Conservation (phyloP, 345 rosid species). For the Populus nigra region DNA sequence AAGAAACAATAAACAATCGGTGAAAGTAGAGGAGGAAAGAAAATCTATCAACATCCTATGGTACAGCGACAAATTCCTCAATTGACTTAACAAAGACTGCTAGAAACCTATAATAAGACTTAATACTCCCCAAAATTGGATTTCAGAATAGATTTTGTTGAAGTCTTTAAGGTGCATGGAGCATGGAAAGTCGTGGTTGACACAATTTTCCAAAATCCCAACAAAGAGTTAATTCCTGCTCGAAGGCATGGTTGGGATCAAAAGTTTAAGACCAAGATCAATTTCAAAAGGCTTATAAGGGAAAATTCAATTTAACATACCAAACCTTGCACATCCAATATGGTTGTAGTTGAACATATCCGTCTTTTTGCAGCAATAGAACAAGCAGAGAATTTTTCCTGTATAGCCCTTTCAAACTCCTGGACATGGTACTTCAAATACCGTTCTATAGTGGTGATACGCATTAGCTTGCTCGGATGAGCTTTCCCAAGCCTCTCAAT, state of each 20-base stretch:
- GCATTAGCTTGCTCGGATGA: constrained; percentile 81
- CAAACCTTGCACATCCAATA: constrained; percentile 91
- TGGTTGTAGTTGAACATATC: constrained; percentile 76
- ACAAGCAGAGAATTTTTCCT: constrained; percentile 90
- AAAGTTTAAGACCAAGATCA: background rate
- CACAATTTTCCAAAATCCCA: background rate
- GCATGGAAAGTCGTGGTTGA: background rate
- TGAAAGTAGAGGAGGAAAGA: background rate
- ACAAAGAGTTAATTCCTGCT: constrained; percentile 10
- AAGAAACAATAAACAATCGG: background rate
- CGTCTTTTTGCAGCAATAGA: constrained; percentile 79
- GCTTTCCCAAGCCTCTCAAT: constrained; percentile 95
- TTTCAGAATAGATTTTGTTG: background rate
- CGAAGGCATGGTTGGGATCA: background rate
- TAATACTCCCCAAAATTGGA: background rate
- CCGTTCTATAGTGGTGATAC: constrained; percentile 68
- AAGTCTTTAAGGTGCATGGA: background rate
- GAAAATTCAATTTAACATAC: constrained; percentile 40
- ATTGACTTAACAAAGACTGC: background rate
- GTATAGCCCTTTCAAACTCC: constrained; percentile 86
- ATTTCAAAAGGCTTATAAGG: constrained; percentile 11
- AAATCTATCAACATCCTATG: constrained; percentile 3
- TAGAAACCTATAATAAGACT: background rate
- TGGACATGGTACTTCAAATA: constrained; percentile 91
- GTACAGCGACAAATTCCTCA: background rate